Evolutionary conservation across 1,284 basidiomycete genomes (phyloP), one percentile per base, ranked within the genome.

Genomic region (Apiotrichum siamense): DNA sequence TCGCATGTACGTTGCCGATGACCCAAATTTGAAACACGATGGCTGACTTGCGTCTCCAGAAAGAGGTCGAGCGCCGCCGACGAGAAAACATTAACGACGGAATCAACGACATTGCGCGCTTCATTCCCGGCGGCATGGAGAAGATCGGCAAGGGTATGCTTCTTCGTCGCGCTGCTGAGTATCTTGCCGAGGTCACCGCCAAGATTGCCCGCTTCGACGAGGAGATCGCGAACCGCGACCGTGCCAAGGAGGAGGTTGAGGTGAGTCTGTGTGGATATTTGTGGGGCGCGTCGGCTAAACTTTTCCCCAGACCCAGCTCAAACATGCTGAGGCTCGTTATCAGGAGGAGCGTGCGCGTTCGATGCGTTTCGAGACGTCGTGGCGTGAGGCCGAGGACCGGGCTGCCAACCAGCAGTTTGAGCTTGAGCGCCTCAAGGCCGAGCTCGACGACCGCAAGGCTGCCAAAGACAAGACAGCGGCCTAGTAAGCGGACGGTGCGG

Each of bases 81-180:
- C 80, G 93, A 50, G 88, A 90, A 18, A 92, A 91, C 64, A 97
- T 97, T 76, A 94, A 94, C 71, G 88, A 93, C 55, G 92, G 92
- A 0, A 96, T 97, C 76, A 90, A 87, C 68, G 87, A 91, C 67
- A 83, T 97, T 23, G 86, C 87, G 1, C 81, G 85, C 9, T 89
- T 93, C 62, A 86, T 96, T 3, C 92, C 92, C 7, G 86, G 84
- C 58, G 86, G 85, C 3, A 49, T 47, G 24, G 65, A 66, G 20
- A 69, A 69, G 54, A 48, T 64, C 24, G 68, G 69, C 37, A 73
- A 73, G 53, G 64, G 67, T 3, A 50, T 52, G 10, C 47, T 69
- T 2, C 60, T 73, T 4, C 59, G 59, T 31, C 54, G 59, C 18
- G 70, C 70, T 0, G 64, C 61, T 12, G 51, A 61, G n/a, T 61